Conservation (phyloP, 192 early-diverging fungal species). For the Coemansia sp. region DNA sequence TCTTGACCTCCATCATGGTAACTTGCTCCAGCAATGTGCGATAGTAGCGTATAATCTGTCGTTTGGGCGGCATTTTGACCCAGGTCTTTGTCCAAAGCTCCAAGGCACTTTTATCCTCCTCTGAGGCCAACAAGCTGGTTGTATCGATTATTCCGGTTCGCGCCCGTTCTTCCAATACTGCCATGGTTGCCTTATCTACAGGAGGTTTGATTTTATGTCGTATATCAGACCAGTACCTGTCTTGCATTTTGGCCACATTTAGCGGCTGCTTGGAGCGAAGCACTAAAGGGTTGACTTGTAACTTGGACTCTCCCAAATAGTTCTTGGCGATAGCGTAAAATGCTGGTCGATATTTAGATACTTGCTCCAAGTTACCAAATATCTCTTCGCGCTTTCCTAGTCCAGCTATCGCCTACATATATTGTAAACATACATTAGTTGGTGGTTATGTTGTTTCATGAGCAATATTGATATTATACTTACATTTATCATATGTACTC, state of each 20-base stretch:
- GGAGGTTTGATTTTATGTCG: slow-evolving; percentile 27
- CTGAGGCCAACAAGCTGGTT: neutral
- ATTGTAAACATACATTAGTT: neutral
- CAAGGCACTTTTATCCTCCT: neutral
- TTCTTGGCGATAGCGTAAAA: slow-evolving; percentile 47
- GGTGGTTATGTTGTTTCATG: neutral
- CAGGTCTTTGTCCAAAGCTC: slow-evolving; percentile 37
- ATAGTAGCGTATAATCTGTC: slow-evolving; percentile 38
- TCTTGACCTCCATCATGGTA: slow-evolving; percentile 27
- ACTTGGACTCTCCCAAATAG: slow-evolving; percentile 24
- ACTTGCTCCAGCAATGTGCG: slow-evolving; percentile 27
- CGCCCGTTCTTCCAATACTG: slow-evolving; percentile 35
- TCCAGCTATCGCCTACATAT: slow-evolving; percentile 32
- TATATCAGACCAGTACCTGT: slow-evolving; percentile 31
- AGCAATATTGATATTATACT: neutral
- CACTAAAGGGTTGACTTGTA: slow-evolving; percentile 20
- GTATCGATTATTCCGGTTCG: slow-evolving; percentile 19
- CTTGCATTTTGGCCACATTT: slow-evolving; percentile 51
- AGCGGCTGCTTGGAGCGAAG: slow-evolving; percentile 39
- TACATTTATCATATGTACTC: slow-evolving; percentile 35
- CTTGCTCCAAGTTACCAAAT: slow-evolving; percentile 35
- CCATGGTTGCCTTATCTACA: slow-evolving; percentile 32
- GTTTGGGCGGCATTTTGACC: slow-evolving; percentile 34
- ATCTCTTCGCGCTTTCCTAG: slow-evolving; percentile 29
- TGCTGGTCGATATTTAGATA: slow-evolving; percentile 40